phyloP scores from a whole-genome alignment of 305 asterid species.

The Fraxinus angustifolia region DNA sequence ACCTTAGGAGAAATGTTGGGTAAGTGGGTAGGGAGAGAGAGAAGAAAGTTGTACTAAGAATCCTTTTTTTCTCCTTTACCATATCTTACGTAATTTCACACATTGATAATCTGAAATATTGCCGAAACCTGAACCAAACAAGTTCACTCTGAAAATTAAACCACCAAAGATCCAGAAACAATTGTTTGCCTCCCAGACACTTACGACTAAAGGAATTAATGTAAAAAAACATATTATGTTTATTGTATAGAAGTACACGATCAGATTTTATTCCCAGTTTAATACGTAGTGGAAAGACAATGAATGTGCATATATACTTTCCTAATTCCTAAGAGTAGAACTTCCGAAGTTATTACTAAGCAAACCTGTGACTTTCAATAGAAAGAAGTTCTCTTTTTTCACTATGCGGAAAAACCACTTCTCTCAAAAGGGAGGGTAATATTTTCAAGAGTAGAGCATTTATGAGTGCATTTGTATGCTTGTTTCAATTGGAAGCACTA shows the following conservation, averaged over 20 bases:
- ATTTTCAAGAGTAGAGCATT: neutral
- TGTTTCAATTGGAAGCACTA: neutral
- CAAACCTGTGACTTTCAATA: neutral
- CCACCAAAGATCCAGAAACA: constrained; percentile 3
- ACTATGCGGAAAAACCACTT: neutral
- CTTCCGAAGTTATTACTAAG: neutral
- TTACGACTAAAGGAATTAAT: neutral
- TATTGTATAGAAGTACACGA: neutral
- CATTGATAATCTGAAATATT: neutral
- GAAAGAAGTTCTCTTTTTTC: neutral
- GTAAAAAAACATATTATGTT: neutral
- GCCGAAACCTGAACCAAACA: neutral
- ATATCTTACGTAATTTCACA: neutral
- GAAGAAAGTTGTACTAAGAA: neutral
- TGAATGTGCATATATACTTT: neutral
- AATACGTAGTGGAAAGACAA: neutral
- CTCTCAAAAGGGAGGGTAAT: neutral
- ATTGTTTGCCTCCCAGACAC: neutral
- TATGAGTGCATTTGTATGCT: neutral
- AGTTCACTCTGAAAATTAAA: neutral
- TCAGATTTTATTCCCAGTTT: neutral
- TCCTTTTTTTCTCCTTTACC: neutral
- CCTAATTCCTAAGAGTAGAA: neutral
- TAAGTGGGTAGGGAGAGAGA: neutral
- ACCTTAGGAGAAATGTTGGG: neutral